Base-by-base conservation (phyloP, 139 green algal species). In the Desmodesmus armatus region DNA sequence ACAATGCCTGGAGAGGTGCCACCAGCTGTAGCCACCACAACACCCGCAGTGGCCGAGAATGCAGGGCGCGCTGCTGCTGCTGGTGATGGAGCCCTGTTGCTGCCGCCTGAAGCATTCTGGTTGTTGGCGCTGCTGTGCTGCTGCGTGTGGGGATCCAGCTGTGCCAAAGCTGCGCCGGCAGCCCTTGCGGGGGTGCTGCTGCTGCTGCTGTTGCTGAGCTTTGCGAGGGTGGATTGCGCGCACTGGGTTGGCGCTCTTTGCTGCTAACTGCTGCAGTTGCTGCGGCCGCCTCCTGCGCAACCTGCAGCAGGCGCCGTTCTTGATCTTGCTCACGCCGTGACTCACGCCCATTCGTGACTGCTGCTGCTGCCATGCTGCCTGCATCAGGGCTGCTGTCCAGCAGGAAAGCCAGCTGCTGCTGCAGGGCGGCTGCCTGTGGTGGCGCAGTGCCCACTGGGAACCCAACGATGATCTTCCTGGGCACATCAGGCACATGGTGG, bases 381-480 rank as follows among this genome's bases (percentile, higher is more conserved):
- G 0, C 40, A 27, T 13, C 2, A 9, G 27, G 60, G 71, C 71
- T 58, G 71, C 71, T 40, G 41, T 41, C 2, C 2, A 23, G 9
- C 21, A 63, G 71, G 5, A 37, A 40, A 23, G 3, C 69, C 37
- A 49, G 66, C 66, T 74, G 33, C n/a, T n/a, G n/a, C n/a, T n/a
- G n/a, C n/a, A n/a, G n/a, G n/a, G n/a, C n/a, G n/a, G 17, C 31
- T 43, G 35, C 35, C 29, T 21, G 2, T 31, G 17, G 71, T 27
- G 31, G 39, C 35, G 49, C 41, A 23, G 25, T 37, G 41, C 62
- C 41, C 13, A 63, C 78, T 6, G 78, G 78, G 39, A 84, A 84
- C 0, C 78, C 78, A n/a, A 84, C 78, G 47, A 84, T 84, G 23
- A 84, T 84, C 60, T 58, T 75, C 41, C 63, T 41, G 23, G 78